Evolutionary conservation across 805 yeast species (phyloP).

Genomic region (Kuraishia ogatae): DNA sequence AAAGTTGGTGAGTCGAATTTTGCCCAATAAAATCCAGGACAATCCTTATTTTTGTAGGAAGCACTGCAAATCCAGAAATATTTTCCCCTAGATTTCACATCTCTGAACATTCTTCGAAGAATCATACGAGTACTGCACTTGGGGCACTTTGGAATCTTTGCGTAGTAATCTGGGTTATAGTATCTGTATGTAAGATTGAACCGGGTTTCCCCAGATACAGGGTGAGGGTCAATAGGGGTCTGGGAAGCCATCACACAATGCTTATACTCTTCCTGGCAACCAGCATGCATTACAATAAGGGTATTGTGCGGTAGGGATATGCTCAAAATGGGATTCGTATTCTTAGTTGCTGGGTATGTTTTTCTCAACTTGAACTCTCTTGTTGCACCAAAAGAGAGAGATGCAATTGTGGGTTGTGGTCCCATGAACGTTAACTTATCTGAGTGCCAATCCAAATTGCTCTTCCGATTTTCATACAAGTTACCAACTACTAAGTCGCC

Average conservation of each 20-base stretch:
- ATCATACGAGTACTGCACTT: conserved; percentile 35
- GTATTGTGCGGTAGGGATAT: conserved; percentile 67
- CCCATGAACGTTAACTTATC: conserved; percentile 69
- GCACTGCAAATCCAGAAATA: conserved; percentile 64
- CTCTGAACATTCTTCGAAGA: conserved; percentile 46
- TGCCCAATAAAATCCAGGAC: conserved; percentile 44
- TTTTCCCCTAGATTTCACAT: conserved; percentile 36
- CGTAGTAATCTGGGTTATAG: conserved; percentile 30
- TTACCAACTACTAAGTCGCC: conserved; percentile 50
- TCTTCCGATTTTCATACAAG: conserved; percentile 37
- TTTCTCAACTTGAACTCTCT: conserved; percentile 56
- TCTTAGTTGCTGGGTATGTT: conserved; percentile 19
- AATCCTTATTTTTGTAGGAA: conserved; percentile 32
- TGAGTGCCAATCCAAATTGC: conserved; percentile 66
- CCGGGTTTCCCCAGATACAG: conserved; percentile 39
- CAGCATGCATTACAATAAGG: conserved; percentile 65
- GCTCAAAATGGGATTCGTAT: conserved; percentile 29
- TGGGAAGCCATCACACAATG: conserved; percentile 49
- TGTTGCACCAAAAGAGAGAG: conserved; percentile 61
- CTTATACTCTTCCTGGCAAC: conserved; percentile 68
- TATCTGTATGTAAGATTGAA: conserved; percentile 61
- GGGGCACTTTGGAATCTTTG: conserved; percentile 33
- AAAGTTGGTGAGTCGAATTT: conserved; percentile 26
- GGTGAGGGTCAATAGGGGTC: conserved; percentile 33
- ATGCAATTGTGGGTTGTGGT: conserved; percentile 60